Conservation (phyloP, 371 early-diverging fungal genomes). For the Apophysomyces elegans region DNA sequence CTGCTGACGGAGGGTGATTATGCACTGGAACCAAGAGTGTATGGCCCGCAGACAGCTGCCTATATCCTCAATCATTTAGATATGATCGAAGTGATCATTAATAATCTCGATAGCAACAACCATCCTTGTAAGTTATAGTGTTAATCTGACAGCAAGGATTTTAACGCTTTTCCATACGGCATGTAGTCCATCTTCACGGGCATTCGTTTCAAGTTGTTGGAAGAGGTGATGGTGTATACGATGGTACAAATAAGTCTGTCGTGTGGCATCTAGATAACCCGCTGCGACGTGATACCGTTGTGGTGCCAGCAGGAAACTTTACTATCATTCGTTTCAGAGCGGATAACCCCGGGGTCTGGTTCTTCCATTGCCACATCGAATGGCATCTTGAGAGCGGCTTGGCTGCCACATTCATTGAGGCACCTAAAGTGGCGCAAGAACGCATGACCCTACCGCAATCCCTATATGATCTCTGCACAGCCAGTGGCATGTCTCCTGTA, state of each 20-base stretch:
- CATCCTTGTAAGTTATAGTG: conserved; percentile 46
- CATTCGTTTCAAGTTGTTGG: conserved; percentile 64
- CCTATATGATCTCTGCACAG: conserved; percentile 56
- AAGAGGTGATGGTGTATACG: conserved; percentile 51
- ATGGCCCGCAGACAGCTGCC: conserved; percentile 67
- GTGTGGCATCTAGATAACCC: conserved; percentile 58
- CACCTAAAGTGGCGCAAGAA: conserved; percentile 58
- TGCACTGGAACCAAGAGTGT: conserved; percentile 55
- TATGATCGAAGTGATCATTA: conserved; percentile 59
- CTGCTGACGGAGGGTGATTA: conserved; percentile 63
- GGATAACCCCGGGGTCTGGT: conserved; percentile 57
- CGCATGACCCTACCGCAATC: conserved; percentile 45
- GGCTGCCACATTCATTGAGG: conserved; percentile 65
- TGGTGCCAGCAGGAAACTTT: conserved; percentile 53
- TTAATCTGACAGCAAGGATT: not conserved
- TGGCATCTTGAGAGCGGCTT: conserved; percentile 71
- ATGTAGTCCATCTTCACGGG: conserved; percentile 62
- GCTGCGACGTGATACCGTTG: conserved; percentile 61
- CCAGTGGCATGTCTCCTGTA: conserved; percentile 51
- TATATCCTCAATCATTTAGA: conserved; percentile 55
- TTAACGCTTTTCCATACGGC: not conserved
- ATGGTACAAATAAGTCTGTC: conserved; percentile 36
- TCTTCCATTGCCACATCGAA: conserved; percentile 82
- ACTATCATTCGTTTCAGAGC: conserved; percentile 61
- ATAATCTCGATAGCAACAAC: conserved; percentile 56